Base-by-base conservation (phyloP, 331 rosid species). In the Cydonia oblonga region DNA sequence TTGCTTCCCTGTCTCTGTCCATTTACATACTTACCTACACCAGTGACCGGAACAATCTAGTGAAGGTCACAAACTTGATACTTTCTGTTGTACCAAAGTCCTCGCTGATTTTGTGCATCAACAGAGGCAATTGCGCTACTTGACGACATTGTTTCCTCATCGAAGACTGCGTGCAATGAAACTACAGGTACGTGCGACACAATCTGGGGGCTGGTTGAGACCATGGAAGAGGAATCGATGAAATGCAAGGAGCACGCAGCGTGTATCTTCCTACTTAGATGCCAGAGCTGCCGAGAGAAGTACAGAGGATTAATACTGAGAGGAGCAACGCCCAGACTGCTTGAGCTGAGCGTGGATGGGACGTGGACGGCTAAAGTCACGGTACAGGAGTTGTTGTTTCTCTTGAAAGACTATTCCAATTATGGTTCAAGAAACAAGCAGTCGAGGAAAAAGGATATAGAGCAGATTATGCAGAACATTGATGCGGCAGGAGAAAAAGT, bases 231-330 rank as follows among this genome's bases (percentile, higher is more conserved):
- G 64, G 96, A 93, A 2, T 79, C 96, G 9, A 67, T 40, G 25
- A 75, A 78, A 26, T 83, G 90, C 52, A 80, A 83, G 84, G 93
- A 92, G 80, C 86, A 89, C 15, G 90, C 97, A 3, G 90, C 84
- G 60, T 76, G 89, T 40, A 82, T 91, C 64, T 79, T 89, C 54
- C 78, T 89, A 5, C 74, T 80, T 51, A 69, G 89, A 75, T 91
- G 96, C 73, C 84, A 82, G 66, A 89, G 90, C 56, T 81, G 96
- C 68, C 79, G 97, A 67, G 96, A 91, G 33, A 91, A 76, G 40
- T 91, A 87, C 78, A 79, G 93, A 80, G 96, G 76, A 52, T 4
- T 86, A 84, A 87, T 89, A n/a, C 64, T 77, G 83, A 74, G 93
- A 87, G 46, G 97, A 96, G 40, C 40, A 33, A 33, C 8, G 40